These are phyloP conservation scores for Bondarzewia mesenterica DNA, from an alignment of 1,284 basidiomycete genomes.

Conservation along the genomic window DNA sequence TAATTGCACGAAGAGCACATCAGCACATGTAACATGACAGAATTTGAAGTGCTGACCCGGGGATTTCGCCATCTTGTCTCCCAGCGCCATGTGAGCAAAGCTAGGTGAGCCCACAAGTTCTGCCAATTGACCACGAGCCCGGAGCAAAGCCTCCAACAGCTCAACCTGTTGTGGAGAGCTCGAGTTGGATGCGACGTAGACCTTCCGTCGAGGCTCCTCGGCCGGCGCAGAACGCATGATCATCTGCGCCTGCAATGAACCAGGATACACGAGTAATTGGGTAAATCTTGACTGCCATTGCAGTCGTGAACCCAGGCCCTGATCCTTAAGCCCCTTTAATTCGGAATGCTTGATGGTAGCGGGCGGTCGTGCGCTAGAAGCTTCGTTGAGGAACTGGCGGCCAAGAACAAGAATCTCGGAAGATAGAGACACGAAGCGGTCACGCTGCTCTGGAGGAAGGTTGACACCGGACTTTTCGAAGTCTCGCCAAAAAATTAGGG, in stretches of 20 bases:
- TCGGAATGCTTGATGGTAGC: slow-evolving; percentile 60
- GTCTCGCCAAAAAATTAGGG: slow-evolving; percentile 90
- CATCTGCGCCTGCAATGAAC: slow-evolving; percentile 86
- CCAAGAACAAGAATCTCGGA: slow-evolving; percentile 89
- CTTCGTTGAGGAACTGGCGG: slow-evolving; percentile 74
- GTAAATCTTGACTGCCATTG: slow-evolving; percentile 70
- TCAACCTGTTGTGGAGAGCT: slow-evolving; percentile 64
- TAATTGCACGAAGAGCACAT: not conserved
- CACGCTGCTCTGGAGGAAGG: slow-evolving; percentile 70
- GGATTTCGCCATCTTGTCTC: slow-evolving; percentile 92
- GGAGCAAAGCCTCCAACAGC: slow-evolving; percentile 70
- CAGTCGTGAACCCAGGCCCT: slow-evolving; percentile 59
- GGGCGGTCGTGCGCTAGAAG: slow-evolving; percentile 51
- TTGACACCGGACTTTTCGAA: slow-evolving; percentile 97
- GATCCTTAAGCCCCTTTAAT: slow-evolving; percentile 59
- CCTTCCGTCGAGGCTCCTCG: slow-evolving; percentile 72
- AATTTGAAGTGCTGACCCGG: slow-evolving; percentile 46
- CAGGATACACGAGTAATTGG: slow-evolving; percentile 70
- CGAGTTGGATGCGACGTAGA: slow-evolving; percentile 72
- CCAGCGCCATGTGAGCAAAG: slow-evolving; percentile 77
- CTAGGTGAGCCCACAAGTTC: slow-evolving; percentile 75
- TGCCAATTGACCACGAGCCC: slow-evolving; percentile 72
- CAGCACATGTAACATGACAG: not conserved
- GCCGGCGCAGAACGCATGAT: slow-evolving; percentile 82
- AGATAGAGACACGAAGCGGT: slow-evolving; percentile 85